Evolutionary conservation across 495 filamentous ascomycete genomes (phyloP).

Genomic region (Neurospora pannonica): DNA sequence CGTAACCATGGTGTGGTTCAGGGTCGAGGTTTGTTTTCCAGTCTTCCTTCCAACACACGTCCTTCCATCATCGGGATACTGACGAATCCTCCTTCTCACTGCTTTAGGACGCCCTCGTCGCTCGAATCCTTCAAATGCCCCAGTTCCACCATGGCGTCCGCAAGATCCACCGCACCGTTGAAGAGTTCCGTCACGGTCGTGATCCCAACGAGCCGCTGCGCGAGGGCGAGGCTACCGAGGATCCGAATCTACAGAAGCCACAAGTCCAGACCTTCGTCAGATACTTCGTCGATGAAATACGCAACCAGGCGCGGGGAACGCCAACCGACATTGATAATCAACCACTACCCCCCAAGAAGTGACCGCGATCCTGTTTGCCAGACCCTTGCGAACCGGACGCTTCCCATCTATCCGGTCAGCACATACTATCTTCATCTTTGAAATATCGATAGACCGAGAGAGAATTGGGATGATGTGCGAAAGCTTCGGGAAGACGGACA

Average conservation of each 20-base stretch:
- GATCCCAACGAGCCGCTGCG: conserved; percentile 32
- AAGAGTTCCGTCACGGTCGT: conserved; percentile 30
- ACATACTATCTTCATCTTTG: neutral
- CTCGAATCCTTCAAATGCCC: conserved; percentile 22
- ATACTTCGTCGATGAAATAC: conserved; percentile 29
- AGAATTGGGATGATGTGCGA: neutral
- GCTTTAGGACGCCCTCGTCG: neutral
- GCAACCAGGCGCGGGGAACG: conserved; percentile 27
- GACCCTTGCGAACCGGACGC: neutral
- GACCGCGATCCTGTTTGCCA: neutral
- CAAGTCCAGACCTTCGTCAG: conserved; percentile 16
- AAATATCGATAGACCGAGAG: neutral
- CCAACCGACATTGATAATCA: conserved; percentile 10
- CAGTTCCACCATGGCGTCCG: conserved; percentile 32
- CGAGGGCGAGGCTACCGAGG: conserved; percentile 28
- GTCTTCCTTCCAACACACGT: neutral
- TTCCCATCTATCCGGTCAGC: neutral
- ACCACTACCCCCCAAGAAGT: conserved; percentile 10
- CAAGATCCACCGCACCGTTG: conserved; percentile 27
- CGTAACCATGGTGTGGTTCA: neutral
- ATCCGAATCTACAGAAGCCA: conserved; percentile 1
- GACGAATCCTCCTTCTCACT: neutral
- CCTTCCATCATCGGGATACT: neutral
- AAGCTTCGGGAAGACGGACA: neutral
- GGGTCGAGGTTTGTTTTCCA: neutral